phyloP scores from a whole-genome alignment of 2,329 filamentous ascomycete genomes.

The Lecanicillium sp. region DNA sequence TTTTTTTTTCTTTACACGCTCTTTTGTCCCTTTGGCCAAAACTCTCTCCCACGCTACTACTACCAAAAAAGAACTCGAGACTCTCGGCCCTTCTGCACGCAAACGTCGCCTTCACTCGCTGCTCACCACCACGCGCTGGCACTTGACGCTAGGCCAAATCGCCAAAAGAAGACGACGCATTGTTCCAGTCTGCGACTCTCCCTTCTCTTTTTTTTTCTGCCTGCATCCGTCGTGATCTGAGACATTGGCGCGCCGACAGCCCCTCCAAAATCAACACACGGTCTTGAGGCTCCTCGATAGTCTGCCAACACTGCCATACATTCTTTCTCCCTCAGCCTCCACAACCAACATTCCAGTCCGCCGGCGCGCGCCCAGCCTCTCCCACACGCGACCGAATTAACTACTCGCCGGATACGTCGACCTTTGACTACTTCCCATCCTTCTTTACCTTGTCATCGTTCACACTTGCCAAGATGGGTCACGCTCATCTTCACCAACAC shows the following conservation, averaged over 20 bases:
- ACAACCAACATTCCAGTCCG: constrained; percentile 12
- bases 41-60: too few relatives aligned
- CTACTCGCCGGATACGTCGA: background rate
- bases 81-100: too few relatives aligned
- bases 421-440: background rate
- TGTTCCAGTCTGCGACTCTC: background rate
- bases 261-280: constrained; percentile 6
- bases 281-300: constrained; percentile 4
- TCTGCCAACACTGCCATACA: constrained; percentile 6
- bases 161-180: background rate
- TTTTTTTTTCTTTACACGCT: constrained; percentile 4
- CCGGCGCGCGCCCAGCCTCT: constrained; percentile 11
- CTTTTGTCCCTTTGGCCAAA: too few relatives aligned
- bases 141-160: background rate
- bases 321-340: constrained; percentile 15
- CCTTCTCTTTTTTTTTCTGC: background rate
- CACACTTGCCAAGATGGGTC: constrained; percentile 12
- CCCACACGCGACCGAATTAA: constrained; percentile 5
- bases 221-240: background rate
- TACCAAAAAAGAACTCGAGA: too few relatives aligned
- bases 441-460: background rate
- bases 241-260: constrained; percentile 6
- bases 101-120: constrained; percentile 6
- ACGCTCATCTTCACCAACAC: constrained; percentile 10
- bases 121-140: background rate